Evolutionary conservation across 2,329 filamentous ascomycete species (phyloP), one percentile per base, ranked within the genome.

Genomic region (Claviceps cyperi): DNA sequence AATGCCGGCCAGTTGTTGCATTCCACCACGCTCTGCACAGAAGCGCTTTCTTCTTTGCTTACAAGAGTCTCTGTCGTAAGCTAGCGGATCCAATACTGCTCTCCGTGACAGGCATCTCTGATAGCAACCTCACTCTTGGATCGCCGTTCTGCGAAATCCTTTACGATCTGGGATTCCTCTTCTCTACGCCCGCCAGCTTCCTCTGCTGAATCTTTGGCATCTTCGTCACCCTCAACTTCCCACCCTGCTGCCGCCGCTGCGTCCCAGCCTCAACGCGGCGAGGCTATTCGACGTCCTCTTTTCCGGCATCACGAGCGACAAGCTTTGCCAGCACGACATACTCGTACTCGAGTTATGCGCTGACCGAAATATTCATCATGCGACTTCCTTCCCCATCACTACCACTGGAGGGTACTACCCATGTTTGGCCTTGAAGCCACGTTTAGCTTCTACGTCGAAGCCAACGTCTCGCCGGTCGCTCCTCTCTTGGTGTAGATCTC

Each of bases 401-500:
- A 36, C 64, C 64, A 32, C 52, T 72, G 24, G 67, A 74, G 2
- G 59, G 11, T 28, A 28, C 24, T 24, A 24, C 22, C 22, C 7
- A 53, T 65, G n/a, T 62, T 71, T 36, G 63, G 62, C 1, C 72
- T 70, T 53, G 61, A 68, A 0, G 59, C 64, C 4, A 57, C 71
- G 15, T 72, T 68, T 41, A 70, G 69, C 28, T 69, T 69, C 61
- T 64, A 59, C 48, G 70, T 67, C 0, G 68, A 68, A 19, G 68
- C 67, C 15, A 69, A 67, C 50, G 58, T 70, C 15, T 65, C 66
- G 9, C 57, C 72, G 4, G 59, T 66, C 11, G 60, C 62, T 7
- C 62, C 67, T 1, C 61, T 72, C 1, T 58, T 69, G 4, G 64
- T 63, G 1, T 74, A 82, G 54, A 76, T 83, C 52, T 76, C 50